Base-by-base conservation (phyloP, 1,284 basidiomycete species). In the Gymnopus androsaceus region DNA sequence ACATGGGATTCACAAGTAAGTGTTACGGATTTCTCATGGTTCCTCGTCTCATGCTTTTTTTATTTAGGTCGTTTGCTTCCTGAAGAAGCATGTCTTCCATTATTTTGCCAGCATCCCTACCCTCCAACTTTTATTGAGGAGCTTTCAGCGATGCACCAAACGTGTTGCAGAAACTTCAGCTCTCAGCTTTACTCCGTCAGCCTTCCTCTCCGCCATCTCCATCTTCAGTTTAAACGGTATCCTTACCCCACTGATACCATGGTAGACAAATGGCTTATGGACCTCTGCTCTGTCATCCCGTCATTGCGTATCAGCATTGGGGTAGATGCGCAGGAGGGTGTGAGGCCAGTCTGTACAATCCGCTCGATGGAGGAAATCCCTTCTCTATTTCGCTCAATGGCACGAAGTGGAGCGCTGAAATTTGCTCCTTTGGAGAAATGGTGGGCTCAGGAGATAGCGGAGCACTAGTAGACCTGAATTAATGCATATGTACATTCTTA, bases 371-470 rank as follows among this genome's bases (percentile, higher is more conserved):
- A 4, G 19, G 19, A 48, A 9, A 48, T 36, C 21, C 7, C 30
- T 21, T 30, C 46, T 14, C 21, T 48, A 19, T 48, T 48, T 15
- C 15, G 27, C 6, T 21, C 17, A n/a, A 46, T 48, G 46, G 19
- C 21, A 9, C 46, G n/a, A 19, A 48, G 17, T 6, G 33, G 30
- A 30, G 12, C 12, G 17, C 33, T 46, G 28, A 14, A 23, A 14
- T 36, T 48, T 23, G 21, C 21, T 12, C 23, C 46, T 36, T 12
- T 48, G 14, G 46, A 48, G 4, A 23, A 9, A 7, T 48, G 46
- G 46, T 48, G 46, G 46, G n/a, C 9, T 48, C 23, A 42, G 25
- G 41, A 42, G 28, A n/a, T n/a, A n/a, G n/a, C n/a, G n/a, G n/a
- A n/a, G n/a, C n/a, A n/a, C n/a, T n/a, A n/a, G n/a, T n/a, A n/a